These are phyloP conservation scores for Arabidopsis hybrid DNA, from an alignment of 441 rosid genomes.

Conservation along the genomic window DNA sequence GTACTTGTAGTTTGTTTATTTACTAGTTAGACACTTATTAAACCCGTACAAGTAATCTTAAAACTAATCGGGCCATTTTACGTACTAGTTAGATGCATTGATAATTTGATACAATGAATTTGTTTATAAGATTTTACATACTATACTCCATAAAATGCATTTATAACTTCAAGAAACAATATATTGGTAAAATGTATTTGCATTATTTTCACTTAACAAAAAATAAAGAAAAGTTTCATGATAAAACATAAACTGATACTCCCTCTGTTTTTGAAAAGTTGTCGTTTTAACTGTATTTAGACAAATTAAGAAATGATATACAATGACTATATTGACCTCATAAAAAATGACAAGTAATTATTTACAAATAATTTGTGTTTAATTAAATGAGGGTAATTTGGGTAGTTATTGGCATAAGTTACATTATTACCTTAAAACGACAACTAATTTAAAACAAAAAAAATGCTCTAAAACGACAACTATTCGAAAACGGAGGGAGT, in stretches of 20 bases:
- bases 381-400: too few relatives aligned
- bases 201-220: not conserved
- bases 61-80: not conserved
- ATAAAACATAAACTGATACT: not conserved
- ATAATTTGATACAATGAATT: constrained; percentile 21
- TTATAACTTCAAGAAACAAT: not conserved
- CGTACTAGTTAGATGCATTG: not conserved
- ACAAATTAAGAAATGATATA: too few relatives aligned
- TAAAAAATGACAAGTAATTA: too few relatives aligned
- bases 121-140: not conserved
- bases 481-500: too few relatives aligned
- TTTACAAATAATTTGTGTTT: too few relatives aligned
- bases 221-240: not conserved
- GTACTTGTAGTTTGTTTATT: not conserved
- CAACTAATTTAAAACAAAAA: too few relatives aligned
- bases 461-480: too few relatives aligned
- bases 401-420: too few relatives aligned
- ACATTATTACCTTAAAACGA: too few relatives aligned
- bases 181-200: constrained; percentile 1
- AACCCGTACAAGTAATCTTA: not conserved
- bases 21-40: not conserved
- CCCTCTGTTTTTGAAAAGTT: too few relatives aligned
- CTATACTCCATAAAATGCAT: not conserved
- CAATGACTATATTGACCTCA: too few relatives aligned
- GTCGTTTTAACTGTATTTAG: too few relatives aligned